Base-by-base conservation (phyloP, 176 grass and related monocot genomes). In the Raddia guianensis region DNA sequence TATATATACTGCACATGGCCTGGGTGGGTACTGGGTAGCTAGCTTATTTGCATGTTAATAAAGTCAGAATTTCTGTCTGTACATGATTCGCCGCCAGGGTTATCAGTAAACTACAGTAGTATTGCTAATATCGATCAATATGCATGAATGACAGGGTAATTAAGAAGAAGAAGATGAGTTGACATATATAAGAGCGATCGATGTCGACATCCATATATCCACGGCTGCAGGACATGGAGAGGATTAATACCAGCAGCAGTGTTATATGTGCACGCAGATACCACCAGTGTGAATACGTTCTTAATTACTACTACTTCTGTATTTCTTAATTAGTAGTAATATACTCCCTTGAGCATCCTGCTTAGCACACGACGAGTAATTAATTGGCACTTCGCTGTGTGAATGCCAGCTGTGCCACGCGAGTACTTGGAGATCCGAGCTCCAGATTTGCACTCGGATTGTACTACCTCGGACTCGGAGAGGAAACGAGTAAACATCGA, bases 321-420 rank as follows among this genome's bases (percentile, higher is more conserved):
- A 49, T 10, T 27, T 58, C 40, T 51, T 72, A 72, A 63, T 63
- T 82, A 82, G 48, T 18, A 27, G 27, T 27, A 27, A 27, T 27
- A 27, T 27, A 27, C 0, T 27, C 27, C 27, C 55, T 5, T 51
- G 62, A 63, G 79, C 46, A 62, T 40, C 79, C 6, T 72, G 79
- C 44, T 72, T 61, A 81, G 6, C 72, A 49, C 62, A 60, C 67
- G 27, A 27, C 27, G 27, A 27, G 27, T 50, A 62, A n/a, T 62
- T 50, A 69, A 70, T 45, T 20, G 47, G 55, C 45, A 13, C 54
- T 9, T 27, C 68, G 50, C 71, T 62, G 13, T 72, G 79, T 72
- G 79, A 51, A 37, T 49, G 68, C 56, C 55, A 82, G 79, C 68
- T 72, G 79, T 72, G 79, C 79, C 67, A 61, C 70, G 54, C 37